A percentile compares a stretch with the other conserved stretches of the same genome.
phyloP scores from a whole-genome alignment of 305 asterid genomes.

The Fraxinus velutina region DNA sequence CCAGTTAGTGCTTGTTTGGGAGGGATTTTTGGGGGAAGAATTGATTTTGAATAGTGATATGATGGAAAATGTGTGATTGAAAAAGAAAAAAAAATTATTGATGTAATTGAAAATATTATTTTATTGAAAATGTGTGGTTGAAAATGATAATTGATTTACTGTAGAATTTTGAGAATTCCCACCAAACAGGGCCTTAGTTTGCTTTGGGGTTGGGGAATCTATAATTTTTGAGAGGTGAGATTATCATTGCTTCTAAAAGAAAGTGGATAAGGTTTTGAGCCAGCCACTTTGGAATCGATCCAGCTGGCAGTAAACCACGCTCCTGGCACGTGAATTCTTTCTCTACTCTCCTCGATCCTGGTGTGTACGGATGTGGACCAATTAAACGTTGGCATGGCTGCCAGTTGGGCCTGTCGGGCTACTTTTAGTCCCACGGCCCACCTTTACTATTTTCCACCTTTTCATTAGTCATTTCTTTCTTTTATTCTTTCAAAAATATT shows the following conservation, averaged over 20 bases:
- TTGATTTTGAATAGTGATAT: too few relatives aligned
- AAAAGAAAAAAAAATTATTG: too few relatives aligned
- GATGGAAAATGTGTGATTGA: too few relatives aligned
- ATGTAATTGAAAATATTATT: too few relatives aligned
- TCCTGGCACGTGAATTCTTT: conserved; percentile 5
- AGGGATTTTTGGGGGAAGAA: too few relatives aligned
- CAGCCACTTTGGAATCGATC: neutral
- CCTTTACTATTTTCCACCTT: neutral
- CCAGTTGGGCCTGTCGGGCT: conserved; percentile 1
- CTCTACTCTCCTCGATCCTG: neutral
- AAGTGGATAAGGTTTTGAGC: conserved; percentile 8
- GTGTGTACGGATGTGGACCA: neutral
- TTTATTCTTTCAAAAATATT: too few relatives aligned
- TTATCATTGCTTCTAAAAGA: neutral
- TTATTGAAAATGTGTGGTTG: too few relatives aligned
- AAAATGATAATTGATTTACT: too few relatives aligned
- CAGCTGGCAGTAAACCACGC: conserved; percentile 24
- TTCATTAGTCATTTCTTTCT: neutral
- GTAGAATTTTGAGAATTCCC: too few relatives aligned
- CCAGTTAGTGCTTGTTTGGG: neutral
- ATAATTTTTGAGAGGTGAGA: neutral
- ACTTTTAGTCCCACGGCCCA: neutral
- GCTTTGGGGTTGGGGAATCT: neutral
- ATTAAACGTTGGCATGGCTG: neutral
- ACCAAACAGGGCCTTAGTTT: too few relatives aligned